These are phyloP conservation scores for Massarina eburnea DNA, from an alignment of 2,329 filamentous ascomycete genomes.

Conservation along the genomic window DNA sequence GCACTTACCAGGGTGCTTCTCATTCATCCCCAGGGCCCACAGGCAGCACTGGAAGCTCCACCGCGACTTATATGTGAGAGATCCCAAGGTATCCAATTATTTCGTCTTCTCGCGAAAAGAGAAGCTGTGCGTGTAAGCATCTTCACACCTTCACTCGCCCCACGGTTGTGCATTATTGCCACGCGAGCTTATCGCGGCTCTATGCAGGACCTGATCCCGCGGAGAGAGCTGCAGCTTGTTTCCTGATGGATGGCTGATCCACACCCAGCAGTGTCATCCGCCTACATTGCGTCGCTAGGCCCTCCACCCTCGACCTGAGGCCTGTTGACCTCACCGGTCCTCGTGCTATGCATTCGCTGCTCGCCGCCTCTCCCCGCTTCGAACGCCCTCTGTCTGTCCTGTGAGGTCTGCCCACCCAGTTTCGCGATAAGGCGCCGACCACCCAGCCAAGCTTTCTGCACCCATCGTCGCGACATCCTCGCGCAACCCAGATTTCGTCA, in stretches of 20 bases:
- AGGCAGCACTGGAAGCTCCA: not conserved
- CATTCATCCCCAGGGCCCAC: slow-evolving; percentile 2
- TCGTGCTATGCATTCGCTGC: slow-evolving; percentile 15
- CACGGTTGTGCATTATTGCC: not conserved
- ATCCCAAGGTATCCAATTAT: not conserved
- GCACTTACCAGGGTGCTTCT: slow-evolving; percentile 3
- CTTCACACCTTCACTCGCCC: not conserved
- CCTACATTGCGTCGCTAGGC: slow-evolving; percentile 11
- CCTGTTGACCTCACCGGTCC: slow-evolving; percentile 2
- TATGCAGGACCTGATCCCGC: slow-evolving; percentile 3
- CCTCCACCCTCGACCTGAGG: slow-evolving; percentile 1
- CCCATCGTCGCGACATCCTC: slow-evolving; percentile 6
- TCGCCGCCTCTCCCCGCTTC: slow-evolving; percentile 9
- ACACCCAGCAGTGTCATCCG: slow-evolving; percentile 22
- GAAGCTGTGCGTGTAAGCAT: slow-evolving; percentile 4
- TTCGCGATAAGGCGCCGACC: not conserved
- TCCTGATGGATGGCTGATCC: slow-evolving; percentile 14
- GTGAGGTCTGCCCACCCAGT: slow-evolving; percentile 1
- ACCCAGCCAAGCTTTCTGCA: slow-evolving; percentile 6
- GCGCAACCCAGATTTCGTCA: slow-evolving; percentile 17
- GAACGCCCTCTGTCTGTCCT: slow-evolving; percentile 9
- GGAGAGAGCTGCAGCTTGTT: slow-evolving; percentile 11
- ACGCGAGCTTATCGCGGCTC: slow-evolving; percentile 9
- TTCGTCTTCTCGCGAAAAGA: not conserved
- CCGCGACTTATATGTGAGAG: not conserved